Conservation (phyloP, 495 filamentous ascomycete genomes). For the Aspergillus asperescens region DNA sequence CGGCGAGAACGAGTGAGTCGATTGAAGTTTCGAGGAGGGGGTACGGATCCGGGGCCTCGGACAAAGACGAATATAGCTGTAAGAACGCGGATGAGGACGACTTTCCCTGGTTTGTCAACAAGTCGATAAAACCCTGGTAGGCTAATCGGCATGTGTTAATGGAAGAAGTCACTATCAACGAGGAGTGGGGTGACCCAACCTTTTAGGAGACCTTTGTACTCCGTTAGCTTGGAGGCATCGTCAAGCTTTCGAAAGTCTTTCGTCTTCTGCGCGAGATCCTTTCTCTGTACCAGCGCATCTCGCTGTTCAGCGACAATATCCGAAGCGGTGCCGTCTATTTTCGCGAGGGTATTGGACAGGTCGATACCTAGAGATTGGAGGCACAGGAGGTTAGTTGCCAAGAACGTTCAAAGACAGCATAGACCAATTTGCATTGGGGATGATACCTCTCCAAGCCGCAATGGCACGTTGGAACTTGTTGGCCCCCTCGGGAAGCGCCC, state of each 20-base stretch:
- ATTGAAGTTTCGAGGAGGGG: conserved; percentile 93
- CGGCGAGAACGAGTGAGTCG: conserved; percentile 82
- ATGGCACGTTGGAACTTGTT: conserved; percentile 97
- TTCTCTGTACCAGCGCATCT: conserved; percentile 87
- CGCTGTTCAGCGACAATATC: conserved; percentile 90
- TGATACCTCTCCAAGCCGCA: conserved; percentile 87
- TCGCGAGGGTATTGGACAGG: conserved; percentile 76
- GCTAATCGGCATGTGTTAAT: conserved; percentile 45
- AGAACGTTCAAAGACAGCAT: no score
- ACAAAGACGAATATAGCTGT: conserved; percentile 85
- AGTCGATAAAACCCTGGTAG: conserved; percentile 96
- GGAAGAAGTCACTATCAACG: not conserved
- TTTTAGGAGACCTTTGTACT: conserved; percentile 87
- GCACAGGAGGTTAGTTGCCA: conserved; percentile 21
- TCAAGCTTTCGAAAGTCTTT: conserved; percentile 97
- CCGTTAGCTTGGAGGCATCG: conserved; percentile 77
- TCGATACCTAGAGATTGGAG: conserved; percentile 65
- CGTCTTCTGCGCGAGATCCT: conserved; percentile 96
- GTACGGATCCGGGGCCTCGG: conserved; percentile 95
- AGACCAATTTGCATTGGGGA: not conserved
- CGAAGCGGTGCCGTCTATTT: conserved; percentile 82
- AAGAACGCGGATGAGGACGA: conserved; percentile 85
- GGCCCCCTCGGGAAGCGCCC: conserved; percentile 49
- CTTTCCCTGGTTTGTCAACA: conserved; percentile 90
- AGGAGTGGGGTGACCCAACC: conserved; percentile 39